These are phyloP conservation scores for Penicillium thymicola DNA, from an alignment of 2,329 filamentous ascomycete species.

Conservation along the genomic window DNA sequence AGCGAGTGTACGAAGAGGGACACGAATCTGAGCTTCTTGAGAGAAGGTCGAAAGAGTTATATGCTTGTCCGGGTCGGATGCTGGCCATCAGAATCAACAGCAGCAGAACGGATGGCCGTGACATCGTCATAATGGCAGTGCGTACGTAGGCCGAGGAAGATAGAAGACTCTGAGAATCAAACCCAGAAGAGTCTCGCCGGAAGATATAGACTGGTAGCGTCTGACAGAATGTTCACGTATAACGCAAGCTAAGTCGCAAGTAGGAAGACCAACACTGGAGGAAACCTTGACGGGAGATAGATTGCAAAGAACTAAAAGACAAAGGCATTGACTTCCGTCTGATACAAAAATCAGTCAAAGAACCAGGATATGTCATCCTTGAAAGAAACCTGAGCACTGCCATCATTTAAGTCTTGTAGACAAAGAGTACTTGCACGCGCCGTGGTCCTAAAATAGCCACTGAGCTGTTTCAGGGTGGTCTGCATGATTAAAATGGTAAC, in stretches of 20 bases:
- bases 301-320: slow-evolving; percentile 3
- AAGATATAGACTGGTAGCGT: neutral
- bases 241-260: neutral
- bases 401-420: slow-evolving; percentile 17
- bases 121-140: slow-evolving; percentile 18
- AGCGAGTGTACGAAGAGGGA: slow-evolving; percentile 34
- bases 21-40: slow-evolving; percentile 29
- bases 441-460: slow-evolving; percentile 27
- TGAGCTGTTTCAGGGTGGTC: slow-evolving; percentile 23
- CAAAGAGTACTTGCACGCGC: slow-evolving; percentile 33
- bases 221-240: neutral
- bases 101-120: slow-evolving; percentile 19
- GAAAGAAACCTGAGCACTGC: neutral
- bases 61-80: slow-evolving; percentile 21
- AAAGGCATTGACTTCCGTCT: slow-evolving; percentile 12
- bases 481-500: slow-evolving; percentile 16
- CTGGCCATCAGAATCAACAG: slow-evolving; percentile 24
- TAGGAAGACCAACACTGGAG: slow-evolving; percentile 1
- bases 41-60: slow-evolving; percentile 16
- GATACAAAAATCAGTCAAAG: slow-evolving; percentile 11
- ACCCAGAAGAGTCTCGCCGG: neutral
- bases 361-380: slow-evolving; percentile 12
- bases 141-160: neutral
- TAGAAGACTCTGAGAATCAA: neutral
- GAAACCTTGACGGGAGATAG: neutral